These are phyloP conservation scores for Thuja plicata DNA, from an alignment of 83 land plant genomes.

Conservation along the genomic window DNA sequence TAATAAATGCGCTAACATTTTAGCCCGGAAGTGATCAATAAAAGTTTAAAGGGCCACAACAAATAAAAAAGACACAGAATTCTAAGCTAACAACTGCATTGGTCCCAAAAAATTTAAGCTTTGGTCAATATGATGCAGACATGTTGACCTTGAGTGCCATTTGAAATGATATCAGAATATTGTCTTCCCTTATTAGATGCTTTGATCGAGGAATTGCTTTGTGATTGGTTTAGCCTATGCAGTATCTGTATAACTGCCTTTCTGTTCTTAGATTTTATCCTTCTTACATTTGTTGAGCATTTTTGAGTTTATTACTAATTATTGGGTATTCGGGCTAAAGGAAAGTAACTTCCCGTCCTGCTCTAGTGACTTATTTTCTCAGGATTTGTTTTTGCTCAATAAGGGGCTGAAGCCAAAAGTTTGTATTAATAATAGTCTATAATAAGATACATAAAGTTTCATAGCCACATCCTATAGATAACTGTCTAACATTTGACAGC, in stretches of 20 bases:
- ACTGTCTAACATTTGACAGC: too few relatives aligned
- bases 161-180: background rate
- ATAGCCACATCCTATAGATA: too few relatives aligned
- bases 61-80: background rate
- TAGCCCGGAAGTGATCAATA: background rate
- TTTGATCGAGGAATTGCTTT: background rate
- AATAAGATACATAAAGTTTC: too few relatives aligned
- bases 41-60: background rate
- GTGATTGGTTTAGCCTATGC: background rate
- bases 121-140: background rate
- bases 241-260: too few relatives aligned
- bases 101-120: background rate
- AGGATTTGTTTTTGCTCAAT: too few relatives aligned
- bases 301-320: background rate
- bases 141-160: background rate
- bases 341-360: background rate
- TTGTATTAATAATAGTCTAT: too few relatives aligned
- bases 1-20: background rate
- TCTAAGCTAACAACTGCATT: background rate
- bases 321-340: background rate
- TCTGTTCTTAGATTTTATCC: too few relatives aligned
- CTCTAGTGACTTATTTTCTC: background rate
- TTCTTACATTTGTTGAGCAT: background rate
- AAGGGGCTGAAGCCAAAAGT: too few relatives aligned
- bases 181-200: background rate